phyloP scores from a whole-genome alignment of 2,329 filamentous ascomycete species.

The Teratosphaeria pseudoeucalypti region DNA sequence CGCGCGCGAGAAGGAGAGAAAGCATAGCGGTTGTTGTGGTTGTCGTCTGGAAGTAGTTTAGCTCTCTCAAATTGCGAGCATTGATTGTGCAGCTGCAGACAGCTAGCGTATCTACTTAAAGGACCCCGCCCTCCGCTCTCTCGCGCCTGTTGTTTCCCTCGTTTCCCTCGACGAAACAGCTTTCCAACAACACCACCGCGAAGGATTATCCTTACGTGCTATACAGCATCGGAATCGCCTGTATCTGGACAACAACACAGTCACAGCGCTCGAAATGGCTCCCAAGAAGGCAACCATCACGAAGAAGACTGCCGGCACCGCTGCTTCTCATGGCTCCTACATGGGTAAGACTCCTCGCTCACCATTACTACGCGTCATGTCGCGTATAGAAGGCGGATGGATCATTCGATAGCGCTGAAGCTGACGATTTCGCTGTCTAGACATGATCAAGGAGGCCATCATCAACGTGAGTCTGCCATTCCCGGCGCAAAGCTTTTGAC shows the following conservation, averaged over 20 bases:
- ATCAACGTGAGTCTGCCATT: conserved; percentile 53
- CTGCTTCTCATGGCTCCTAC: conserved; percentile 52
- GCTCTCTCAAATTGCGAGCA: neutral
- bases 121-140: neutral
- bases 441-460: conserved; percentile 66
- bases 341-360: conserved; percentile 43
- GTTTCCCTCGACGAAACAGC: neutral
- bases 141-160: neutral
- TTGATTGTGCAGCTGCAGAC: neutral
- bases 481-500: conserved; percentile 33
- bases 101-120: neutral
- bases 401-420: conserved; percentile 24
- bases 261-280: conserved; percentile 42
- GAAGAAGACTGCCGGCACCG: conserved; percentile 47
- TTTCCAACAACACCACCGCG: neutral
- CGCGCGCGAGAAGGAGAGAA: neutral
- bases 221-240: neutral
- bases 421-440: conserved; percentile 46
- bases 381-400: neutral
- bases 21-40: neutral
- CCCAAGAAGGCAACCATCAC: conserved; percentile 49
- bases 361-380: neutral
- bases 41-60: neutral
- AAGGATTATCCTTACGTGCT: neutral
- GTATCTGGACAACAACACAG: neutral